phyloP scores from a whole-genome alignment of 1,284 basidiomycete species.

The Malassezia yamatoensis region DNA sequence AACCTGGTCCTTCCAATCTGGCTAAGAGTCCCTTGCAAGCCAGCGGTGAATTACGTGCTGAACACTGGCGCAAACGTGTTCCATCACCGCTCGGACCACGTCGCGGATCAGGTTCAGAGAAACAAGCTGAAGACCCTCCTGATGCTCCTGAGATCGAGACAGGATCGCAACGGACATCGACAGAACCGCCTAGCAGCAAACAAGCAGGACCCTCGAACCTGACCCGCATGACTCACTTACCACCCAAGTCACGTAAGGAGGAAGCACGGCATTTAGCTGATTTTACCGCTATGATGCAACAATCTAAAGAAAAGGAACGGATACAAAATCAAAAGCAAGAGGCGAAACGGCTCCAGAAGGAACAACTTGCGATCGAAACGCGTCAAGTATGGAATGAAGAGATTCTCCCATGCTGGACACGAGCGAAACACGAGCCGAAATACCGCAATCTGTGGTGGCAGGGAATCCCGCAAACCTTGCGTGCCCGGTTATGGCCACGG shows the following conservation, averaged over 20 bases:
- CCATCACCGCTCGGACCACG: too few relatives aligned
- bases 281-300: slow-evolving; percentile 64
- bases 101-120: too few relatives aligned
- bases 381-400: slow-evolving; percentile 65
- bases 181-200: too few relatives aligned
- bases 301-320: slow-evolving; percentile 27
- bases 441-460: slow-evolving; percentile 79
- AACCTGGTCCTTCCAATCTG: too few relatives aligned
- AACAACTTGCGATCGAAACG: slow-evolving; percentile 56
- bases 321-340: slow-evolving; percentile 25
- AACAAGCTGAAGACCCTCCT: too few relatives aligned
- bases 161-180: too few relatives aligned
- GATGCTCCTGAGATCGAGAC: too few relatives aligned
- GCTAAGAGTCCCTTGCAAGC: too few relatives aligned
- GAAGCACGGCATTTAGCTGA: slow-evolving; percentile 11
- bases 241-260: slow-evolving; percentile 13
- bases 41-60: too few relatives aligned
- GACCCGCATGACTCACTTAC: slow-evolving; percentile 16
- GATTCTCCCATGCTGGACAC: slow-evolving; percentile 72
- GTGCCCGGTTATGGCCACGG: slow-evolving; percentile 75
- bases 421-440: slow-evolving; percentile 58
- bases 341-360: slow-evolving; percentile 13
- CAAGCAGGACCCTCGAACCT: background rate
- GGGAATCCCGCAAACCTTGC: slow-evolving; percentile 74
- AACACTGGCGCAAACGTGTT: too few relatives aligned